Conservation (phyloP, 1,139 yeast species). For the Candida frijolesensis region DNA sequence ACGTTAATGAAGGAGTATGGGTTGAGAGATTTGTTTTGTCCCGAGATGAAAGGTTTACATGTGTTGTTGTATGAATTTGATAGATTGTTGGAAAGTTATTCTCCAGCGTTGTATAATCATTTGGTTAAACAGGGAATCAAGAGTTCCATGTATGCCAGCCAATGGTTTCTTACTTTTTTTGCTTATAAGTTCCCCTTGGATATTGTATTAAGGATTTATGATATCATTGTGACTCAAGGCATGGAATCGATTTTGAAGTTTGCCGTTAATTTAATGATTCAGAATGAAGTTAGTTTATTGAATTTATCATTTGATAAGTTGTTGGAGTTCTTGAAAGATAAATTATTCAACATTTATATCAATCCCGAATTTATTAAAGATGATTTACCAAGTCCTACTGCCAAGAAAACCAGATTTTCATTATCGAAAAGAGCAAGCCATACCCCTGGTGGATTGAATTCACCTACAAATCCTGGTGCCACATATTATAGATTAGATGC, state of each 20-base stretch:
- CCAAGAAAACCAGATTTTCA: slow-evolving; percentile 20
- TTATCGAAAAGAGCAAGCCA: slow-evolving; percentile 10
- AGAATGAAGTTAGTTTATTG: slow-evolving; percentile 62
- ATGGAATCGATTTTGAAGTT: slow-evolving; percentile 79
- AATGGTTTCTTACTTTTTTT: slow-evolving; percentile 93
- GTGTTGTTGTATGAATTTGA: slow-evolving; percentile 86
- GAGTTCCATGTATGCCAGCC: slow-evolving; percentile 93
- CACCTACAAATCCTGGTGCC: neutral
- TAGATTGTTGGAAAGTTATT: slow-evolving; percentile 67
- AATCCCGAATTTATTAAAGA: slow-evolving; percentile 36
- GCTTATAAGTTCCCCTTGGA: slow-evolving; percentile 91
- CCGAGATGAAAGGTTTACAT: slow-evolving; percentile 94
- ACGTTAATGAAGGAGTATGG: slow-evolving; percentile 84
- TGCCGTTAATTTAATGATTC: slow-evolving; percentile 73
- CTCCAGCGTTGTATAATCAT: slow-evolving; percentile 74
- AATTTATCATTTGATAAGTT: slow-evolving; percentile 72
- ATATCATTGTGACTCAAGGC: slow-evolving; percentile 86
- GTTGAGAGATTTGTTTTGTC: slow-evolving; percentile 72
- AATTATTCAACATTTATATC: slow-evolving; percentile 70
- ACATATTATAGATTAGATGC: slow-evolving; percentile 63
- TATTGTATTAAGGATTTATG: slow-evolving; percentile 80
- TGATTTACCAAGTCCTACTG: neutral
- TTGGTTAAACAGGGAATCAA: slow-evolving; percentile 81
- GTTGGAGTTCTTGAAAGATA: slow-evolving; percentile 74
- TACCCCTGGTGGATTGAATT: neutral